Conservation (phyloP, 306 rosid genomes). For the Luffa acutangula region DNA sequence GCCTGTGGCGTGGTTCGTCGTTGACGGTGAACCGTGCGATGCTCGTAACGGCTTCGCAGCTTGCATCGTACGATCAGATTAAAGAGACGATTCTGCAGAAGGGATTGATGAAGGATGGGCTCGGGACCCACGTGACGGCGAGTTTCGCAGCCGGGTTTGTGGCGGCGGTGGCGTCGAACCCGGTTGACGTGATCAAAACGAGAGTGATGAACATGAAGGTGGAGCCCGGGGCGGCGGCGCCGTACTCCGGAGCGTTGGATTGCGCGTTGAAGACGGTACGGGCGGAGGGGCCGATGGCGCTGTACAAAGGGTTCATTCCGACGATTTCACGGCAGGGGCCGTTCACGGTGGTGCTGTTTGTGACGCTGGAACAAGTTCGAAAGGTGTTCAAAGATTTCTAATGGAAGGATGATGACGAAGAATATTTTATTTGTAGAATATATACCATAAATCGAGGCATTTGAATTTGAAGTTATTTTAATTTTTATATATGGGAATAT, state of each 20-base stretch:
- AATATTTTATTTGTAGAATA: not conserved
- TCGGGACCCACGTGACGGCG: conserved; percentile 68
- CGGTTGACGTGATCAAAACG: conserved; percentile 82
- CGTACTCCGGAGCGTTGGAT: conserved; percentile 61
- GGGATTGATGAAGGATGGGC: conserved; percentile 52
- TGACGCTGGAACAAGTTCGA: conserved; percentile 73
- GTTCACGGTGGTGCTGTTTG: conserved; percentile 73
- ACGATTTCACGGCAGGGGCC: conserved; percentile 86
- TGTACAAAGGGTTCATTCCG: conserved; percentile 75
- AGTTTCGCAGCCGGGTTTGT: conserved; percentile 84
- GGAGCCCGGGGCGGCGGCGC: conserved; percentile 36
- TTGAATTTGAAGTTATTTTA: not conserved
- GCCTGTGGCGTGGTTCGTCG: conserved; percentile 85
- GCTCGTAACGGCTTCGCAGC: conserved; percentile 85
- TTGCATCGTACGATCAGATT: conserved; percentile 73
- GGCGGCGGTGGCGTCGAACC: conserved; percentile 82
- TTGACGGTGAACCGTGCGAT: conserved; percentile 88
- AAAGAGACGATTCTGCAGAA: conserved; percentile 51
- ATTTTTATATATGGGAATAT: not conserved
- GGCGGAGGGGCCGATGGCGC: conserved; percentile 76
- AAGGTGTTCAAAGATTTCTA: conserved; percentile 31
- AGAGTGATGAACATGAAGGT: conserved; percentile 87
- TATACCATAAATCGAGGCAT: not conserved
- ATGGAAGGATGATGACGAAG: not conserved
- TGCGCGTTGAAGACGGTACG: conserved; percentile 61